Evolutionary conservation across 2,329 filamentous ascomycete genomes (phyloP).

Genomic region (Pseudocercospora ulei): DNA sequence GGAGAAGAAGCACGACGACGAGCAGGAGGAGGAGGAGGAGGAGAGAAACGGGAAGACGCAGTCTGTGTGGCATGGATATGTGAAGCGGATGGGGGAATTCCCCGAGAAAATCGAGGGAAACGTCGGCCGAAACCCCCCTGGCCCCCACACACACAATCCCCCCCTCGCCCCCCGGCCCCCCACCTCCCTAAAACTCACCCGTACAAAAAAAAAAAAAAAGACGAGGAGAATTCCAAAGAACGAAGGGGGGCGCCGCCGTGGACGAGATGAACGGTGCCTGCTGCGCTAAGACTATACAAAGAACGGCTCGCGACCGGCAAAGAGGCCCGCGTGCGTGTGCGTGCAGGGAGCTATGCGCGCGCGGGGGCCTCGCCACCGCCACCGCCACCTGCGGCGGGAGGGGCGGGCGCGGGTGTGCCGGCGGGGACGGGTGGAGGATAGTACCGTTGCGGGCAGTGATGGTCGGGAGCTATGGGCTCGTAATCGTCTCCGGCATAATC

Average conservation of each 20-base stretch:
- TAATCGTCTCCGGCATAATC: conserved; percentile 29
- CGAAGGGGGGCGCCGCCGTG: conserved; percentile 1
- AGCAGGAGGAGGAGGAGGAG: too few relatives aligned
- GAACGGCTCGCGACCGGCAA: conserved; percentile 8
- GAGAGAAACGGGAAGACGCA: too few relatives aligned
- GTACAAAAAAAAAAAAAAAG: conserved; percentile 4
- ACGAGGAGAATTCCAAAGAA: conserved; percentile 2
- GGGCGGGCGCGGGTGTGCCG: conserved; percentile 15
- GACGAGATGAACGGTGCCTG: conserved; percentile 1
- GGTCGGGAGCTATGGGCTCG: conserved; percentile 25
- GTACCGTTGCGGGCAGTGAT: conserved; percentile 23
- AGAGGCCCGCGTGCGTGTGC: conserved; percentile 16
- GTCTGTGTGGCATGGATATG: too few relatives aligned
- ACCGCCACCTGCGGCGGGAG: conserved; percentile 14
- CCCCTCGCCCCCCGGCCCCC: too few relatives aligned
- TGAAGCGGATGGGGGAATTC: too few relatives aligned
- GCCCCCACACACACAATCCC: too few relatives aligned
- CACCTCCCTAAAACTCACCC: conserved; percentile 4
- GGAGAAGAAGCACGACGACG: too few relatives aligned
- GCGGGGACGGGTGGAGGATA: conserved; percentile 25
- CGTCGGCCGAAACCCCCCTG: too few relatives aligned
- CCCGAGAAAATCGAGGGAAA: too few relatives aligned
- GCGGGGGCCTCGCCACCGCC: conserved; percentile 11
- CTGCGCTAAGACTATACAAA: not conserved
- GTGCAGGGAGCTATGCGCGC: conserved; percentile 21